Evolutionary conservation across 441 rosid species (phyloP).

Genomic region (Arabidopsis hybrid): DNA sequence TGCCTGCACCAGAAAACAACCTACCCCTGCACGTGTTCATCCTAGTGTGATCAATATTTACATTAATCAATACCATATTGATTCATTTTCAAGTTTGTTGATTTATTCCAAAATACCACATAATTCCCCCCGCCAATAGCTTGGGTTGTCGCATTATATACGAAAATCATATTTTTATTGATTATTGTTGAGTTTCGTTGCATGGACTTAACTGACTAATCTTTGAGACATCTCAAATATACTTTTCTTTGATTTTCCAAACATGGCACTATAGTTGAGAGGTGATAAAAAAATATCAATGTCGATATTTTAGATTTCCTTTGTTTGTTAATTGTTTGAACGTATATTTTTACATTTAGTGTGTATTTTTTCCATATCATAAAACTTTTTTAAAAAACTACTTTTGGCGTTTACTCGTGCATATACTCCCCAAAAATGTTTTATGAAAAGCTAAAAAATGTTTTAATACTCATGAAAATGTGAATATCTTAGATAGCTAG

Average conservation of each 20-base stretch:
- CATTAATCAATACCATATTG: background rate
- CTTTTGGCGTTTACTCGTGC: too few relatives aligned
- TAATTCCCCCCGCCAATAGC: too few relatives aligned
- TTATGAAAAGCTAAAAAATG: background rate
- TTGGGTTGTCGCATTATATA: background rate
- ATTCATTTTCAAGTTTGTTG: background rate
- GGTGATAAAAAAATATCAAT: background rate
- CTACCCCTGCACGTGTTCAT: constrained; percentile 24
- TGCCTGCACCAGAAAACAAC: constrained; percentile 44
- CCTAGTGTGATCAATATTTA: background rate
- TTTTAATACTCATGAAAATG: background rate
- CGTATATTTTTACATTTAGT: too few relatives aligned
- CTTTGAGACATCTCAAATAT: background rate
- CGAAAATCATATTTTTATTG: background rate
- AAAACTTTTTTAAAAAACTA: too few relatives aligned
- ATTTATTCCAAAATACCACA: background rate
- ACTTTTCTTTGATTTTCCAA: background rate
- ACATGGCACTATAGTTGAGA: background rate
- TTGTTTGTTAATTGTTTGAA: too few relatives aligned
- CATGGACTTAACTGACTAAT: background rate
- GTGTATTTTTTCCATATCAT: too few relatives aligned
- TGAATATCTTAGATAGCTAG: too few relatives aligned
- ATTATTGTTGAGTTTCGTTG: background rate
- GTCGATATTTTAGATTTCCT: too few relatives aligned
- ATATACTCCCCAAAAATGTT: background rate